Evolutionary conservation across 257 asterid species (phyloP), one percentile per base, ranked within the genome.

Genomic region (Nyctanthes arbortristis): DNA sequence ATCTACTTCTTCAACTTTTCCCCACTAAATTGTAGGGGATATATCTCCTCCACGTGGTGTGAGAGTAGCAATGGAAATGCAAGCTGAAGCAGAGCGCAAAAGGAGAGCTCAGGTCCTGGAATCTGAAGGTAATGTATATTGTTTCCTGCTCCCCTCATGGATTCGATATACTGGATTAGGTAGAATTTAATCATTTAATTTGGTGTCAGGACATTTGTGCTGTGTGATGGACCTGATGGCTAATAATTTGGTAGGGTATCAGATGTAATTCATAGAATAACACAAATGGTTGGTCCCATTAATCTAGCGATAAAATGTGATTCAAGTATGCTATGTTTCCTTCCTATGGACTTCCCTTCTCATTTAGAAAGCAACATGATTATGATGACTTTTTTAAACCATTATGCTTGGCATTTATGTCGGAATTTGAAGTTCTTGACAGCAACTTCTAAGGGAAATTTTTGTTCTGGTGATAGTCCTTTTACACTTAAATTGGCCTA

Each of bases 31-130:
- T 75, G 57, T 68, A 90, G 98, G 85, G 96, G 98, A 93, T 77
- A 93, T 93, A 78, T 83, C 89, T 79, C 97, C 98, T 66, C 97
- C 97, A 27, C 80, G 90, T 66, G 96, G 93, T 55, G 89, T 93
- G 63, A 88, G 80, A 80, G 97, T 84, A 7, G 97, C 96, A 3
- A 93, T 93, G 98, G 97, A 90, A 80, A 88, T 93, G 96, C 98
- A 93, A 76, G 97, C 95, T 37, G 98, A 93, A 81, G 98, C 98
- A 59, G 98, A 93, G 76, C 97, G 97, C 16, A 90, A 84, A 77
- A 88, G 75, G 84, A 86, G 98, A 77, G 98, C 97, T 68, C 96
- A 87, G 77, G 79, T 93, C 66, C 72, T 93, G 70, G 97, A 87
- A 76, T 89, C 97, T 61, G 98, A 93, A 87, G 98, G 98, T 87